Base-by-base conservation (phyloP, 83 land plant genomes). In the Picea engelmannii region DNA sequence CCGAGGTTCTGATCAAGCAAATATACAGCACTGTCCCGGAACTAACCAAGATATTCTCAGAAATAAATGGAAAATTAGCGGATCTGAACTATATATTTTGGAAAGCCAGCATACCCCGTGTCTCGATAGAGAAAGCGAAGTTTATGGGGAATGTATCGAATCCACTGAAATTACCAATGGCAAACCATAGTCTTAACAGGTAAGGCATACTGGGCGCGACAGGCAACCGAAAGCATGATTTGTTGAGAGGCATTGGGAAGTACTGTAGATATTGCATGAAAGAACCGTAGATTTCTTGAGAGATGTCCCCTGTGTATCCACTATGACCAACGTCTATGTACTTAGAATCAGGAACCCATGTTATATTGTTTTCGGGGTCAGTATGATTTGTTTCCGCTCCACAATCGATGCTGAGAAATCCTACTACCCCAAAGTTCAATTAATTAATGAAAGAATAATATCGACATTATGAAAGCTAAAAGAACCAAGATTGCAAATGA, bases 131-230 rank as follows among this genome's bases (percentile, higher is more conserved):
- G 11, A 73, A 49, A 47, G 3, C 23, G 13, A 73, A 73, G 3
- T 55, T 47, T 5, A 63, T 63, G 59, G 59, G 59, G 15, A 12
- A 55, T 12, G 59, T 0, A 55, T 11, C 3, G 59, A 55, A 55
- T 55, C 59, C 59, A 49, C 1, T 49, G 59, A 23, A 74, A 74
- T 74, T 49, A 31, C 77, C 77, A 47, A 47, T 44, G 5, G 3
- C 25, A 74, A 49, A 74, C 77, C 59, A 74, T 58, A 74, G 27
- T n/a, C 58, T 15, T 74, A 74, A 10, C 59, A 74, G 24, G 52
- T 74, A 74, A 5, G 31, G 59, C 59, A 12, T 12, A 55, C 4
- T 55, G 59, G 59, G 59, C 4, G 3, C 13, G 25, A 74, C 0
- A 1, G 25, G 59, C 17, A 74, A 47, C 23, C 17, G 2, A 49